Conservation (phyloP, 495 filamentous ascomycete genomes). For the Talaromyces thailandensis region DNA sequence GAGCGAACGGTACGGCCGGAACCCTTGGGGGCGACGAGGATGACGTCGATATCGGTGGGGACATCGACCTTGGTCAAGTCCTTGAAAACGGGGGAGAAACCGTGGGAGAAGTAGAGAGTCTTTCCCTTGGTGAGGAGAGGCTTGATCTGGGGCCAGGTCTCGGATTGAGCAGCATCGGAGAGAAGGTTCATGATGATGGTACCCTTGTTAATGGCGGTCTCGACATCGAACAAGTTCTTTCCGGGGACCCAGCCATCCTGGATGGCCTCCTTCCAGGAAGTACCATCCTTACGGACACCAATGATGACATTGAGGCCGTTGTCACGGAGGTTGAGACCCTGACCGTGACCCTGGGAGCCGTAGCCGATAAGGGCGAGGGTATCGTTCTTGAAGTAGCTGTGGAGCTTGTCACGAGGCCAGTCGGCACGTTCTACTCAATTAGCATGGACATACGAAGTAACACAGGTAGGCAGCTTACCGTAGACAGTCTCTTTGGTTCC, state of each 20-base stretch:
- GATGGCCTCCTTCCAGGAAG: constrained; percentile 94
- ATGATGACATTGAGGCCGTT: constrained; percentile 98
- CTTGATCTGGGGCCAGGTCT: constrained; percentile 98
- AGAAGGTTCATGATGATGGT: constrained; percentile 99
- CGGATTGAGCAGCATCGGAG: constrained; percentile 90
- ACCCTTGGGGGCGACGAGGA: constrained; percentile 97
- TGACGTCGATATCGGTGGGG: constrained; percentile 91
- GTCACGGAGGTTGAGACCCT: constrained; percentile 98
- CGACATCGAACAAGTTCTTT: constrained; percentile 95
- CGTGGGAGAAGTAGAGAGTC: constrained; percentile 99
- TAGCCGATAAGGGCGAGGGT: constrained; percentile 98
- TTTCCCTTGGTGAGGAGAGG: constrained; percentile 97
- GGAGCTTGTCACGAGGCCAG: constrained; percentile 96
- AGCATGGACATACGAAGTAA: not conserved
- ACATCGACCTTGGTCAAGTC: constrained; percentile 98
- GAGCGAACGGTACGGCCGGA: constrained; percentile 96
- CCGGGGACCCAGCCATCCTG: constrained; percentile 97
- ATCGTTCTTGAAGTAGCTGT: constrained; percentile 99
- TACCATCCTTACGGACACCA: constrained; percentile 94
- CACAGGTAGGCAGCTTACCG: constrained; percentile 40
- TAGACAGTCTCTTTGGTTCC: constrained; percentile 88
- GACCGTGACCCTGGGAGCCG: constrained; percentile 96
- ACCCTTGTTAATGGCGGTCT: constrained; percentile 87
- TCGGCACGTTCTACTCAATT: constrained; percentile 72
- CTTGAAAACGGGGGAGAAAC: constrained; percentile 99